Evolutionary conservation across 768 basidiomycete species (phyloP), one percentile per base, ranked within the genome.

Genomic region (Mycena rebaudengoi): DNA sequence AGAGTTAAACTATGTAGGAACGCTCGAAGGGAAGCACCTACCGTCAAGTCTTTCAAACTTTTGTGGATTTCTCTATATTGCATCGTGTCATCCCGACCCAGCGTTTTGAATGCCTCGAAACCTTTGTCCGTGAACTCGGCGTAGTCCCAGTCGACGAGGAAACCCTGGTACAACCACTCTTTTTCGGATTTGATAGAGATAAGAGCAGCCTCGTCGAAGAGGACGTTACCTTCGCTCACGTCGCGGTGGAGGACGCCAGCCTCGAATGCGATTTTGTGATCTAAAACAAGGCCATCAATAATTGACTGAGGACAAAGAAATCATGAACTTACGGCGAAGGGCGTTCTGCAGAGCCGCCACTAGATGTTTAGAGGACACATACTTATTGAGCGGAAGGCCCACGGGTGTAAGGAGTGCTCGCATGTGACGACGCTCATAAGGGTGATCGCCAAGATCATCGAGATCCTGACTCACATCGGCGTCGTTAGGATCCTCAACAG

Each of bases 121-220:
- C 46, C 58, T 28, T 11, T 35, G 11, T 3, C 26, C 29, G 37
- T 46, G 33, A 60, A 48, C 57, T 59, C 46, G 48, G 58, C 58
- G 49, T 60, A 60, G 49, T 60, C 58, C 33, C 39, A 60, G 35
- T 60, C 58, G 33, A 60, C 23, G 35, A 60, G 49, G 33, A 60
- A 60, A 5, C 33, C 58, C 6, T 29, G 25, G 29, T 20, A 33
- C 35, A 18, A 37, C 35, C 35, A 37, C 18, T 37, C 35, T 37
- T 37, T 18, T 28, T 48, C 41, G 5, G 12, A 8, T 12, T 40
- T 37, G 35, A 37, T 18, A 18, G 35, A 30, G 5, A 23, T 37
- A 16, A 21, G 30, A 16, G 58, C 12, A 23, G n/a, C 25, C 28
- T 60, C 58, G 37, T 21, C 21, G 16, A 60, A 51, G n/a, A 60